Base-by-base conservation (phyloP, 768 basidiomycete species). In the Hemileccinum rubropunctum region DNA sequence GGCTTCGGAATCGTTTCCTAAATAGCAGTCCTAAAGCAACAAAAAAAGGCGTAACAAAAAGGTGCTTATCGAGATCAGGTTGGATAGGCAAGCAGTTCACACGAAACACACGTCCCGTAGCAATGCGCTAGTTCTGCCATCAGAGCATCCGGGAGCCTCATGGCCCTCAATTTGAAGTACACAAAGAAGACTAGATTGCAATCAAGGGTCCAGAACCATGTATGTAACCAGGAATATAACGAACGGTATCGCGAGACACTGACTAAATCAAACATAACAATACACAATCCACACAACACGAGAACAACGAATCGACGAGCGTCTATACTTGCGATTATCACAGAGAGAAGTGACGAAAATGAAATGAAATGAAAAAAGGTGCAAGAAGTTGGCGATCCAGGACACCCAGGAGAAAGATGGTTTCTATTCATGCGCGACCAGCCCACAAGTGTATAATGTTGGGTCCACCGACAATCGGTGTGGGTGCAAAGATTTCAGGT, bases 371-470 rank as follows among this genome's bases (percentile, higher is more conserved):
- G 35, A 28, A 34, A 33, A n/a, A 20, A 18, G 20, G 37, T 11
- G 20, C 27, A 47, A 42, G 21, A 49, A 52, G 20, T 26, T 18
- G 18, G 33, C 18, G 15, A 17, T 28, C 4, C 38, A 21, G 15
- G 35, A 23, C 8, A n/a, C n/a, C n/a, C n/a, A n/a, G n/a, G n/a
- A n/a, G n/a, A n/a, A 13, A 18, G 27, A 23, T 23, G 5, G 21
- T 14, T 5, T 42, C 48, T 59, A 49, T 45, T 67, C 61, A 67
- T 53, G 59, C 26, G 15, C 66, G 66, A 47, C 63, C 57, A 48
- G 68, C 68, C 66, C 66, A 68, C 53, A 68, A 50, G 52, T 68
- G 68, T 57, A 59, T 59, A 44, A 68, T 55, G 57, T 68, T 68
- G 26, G 66, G 66, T 12, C 66, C 66, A 40, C 66, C 66, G 56